Conservation (phyloP, 2,329 filamentous ascomycete species). For the Trichoderma sp. region DNA sequence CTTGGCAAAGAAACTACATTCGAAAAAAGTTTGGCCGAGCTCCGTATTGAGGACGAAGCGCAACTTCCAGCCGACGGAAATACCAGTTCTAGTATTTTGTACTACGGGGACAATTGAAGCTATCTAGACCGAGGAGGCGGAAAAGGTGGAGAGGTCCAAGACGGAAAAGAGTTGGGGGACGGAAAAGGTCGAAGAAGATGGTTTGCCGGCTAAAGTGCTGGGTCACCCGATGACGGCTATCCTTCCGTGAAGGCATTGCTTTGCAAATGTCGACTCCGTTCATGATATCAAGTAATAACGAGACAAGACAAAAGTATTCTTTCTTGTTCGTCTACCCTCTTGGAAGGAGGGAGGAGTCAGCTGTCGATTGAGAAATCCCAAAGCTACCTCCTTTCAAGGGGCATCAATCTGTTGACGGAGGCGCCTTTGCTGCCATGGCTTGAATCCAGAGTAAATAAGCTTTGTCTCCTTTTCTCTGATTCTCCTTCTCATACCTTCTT, state of each 20-base stretch:
- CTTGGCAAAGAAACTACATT: neutral
- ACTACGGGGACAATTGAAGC: neutral
- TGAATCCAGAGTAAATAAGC: neutral
- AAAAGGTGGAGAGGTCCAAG: neutral
- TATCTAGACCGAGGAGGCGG: neutral
- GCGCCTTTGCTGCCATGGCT: neutral
- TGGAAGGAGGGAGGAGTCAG: neutral
- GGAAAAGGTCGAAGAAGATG: neutral
- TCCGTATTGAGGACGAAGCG: neutral
- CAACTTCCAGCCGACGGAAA: slow-evolving; percentile 7
- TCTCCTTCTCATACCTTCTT: neutral
- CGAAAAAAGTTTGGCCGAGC: neutral
- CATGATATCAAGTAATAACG: neutral
- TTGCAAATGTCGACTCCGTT: neutral
- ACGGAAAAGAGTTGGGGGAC: slow-evolving; percentile 9
- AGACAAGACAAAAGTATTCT: neutral
- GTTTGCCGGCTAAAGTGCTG: slow-evolving; percentile 3
- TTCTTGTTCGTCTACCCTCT: neutral
- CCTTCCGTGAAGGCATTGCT: neutral
- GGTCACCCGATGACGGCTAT: neutral
- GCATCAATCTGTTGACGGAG: neutral
- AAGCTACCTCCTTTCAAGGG: neutral
- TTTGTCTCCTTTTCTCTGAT: neutral
- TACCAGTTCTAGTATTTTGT: neutral
- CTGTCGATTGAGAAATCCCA: neutral